These are phyloP conservation scores for Kluyveromyces wickerhamii DNA, from an alignment of 805 yeast genomes.

Conservation along the genomic window DNA sequence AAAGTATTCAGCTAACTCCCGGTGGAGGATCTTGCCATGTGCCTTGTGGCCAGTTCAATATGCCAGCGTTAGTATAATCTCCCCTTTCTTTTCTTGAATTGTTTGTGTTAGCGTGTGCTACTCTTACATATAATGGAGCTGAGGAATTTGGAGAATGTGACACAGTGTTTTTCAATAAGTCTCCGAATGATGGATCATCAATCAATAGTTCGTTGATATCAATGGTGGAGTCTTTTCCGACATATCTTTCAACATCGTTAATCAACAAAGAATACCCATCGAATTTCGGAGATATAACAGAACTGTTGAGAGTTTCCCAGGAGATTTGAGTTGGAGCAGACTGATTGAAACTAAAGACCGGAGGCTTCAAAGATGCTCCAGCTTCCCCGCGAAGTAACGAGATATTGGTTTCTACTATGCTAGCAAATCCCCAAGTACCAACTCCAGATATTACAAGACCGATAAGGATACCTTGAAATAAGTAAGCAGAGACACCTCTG, in stretches of 20 bases:
- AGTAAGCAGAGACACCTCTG: constrained; percentile 56
- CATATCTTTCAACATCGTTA: constrained; percentile 72
- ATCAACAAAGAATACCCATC: constrained; percentile 57
- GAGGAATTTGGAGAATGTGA: constrained; percentile 26
- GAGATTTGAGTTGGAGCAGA: constrained; percentile 18
- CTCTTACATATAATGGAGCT: constrained; percentile 41
- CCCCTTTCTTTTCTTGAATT: constrained; percentile 36
- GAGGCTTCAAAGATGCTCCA: constrained; percentile 42
- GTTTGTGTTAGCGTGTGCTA: constrained; percentile 43
- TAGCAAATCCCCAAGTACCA: constrained; percentile 89
- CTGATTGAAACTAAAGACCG: constrained; percentile 30
- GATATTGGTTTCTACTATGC: constrained; percentile 70
- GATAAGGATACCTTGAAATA: constrained; percentile 76
- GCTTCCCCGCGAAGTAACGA: constrained; percentile 71
- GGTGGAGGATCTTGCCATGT: constrained; percentile 41
- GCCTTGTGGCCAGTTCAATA: constrained; percentile 53
- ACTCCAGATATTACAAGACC: constrained; percentile 82
- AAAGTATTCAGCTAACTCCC: constrained; percentile 39
- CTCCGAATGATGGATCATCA: constrained; percentile 7
- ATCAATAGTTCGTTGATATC: constrained; percentile 35
- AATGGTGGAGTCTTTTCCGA: constrained; percentile 44
- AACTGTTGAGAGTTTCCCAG: constrained; percentile 20
- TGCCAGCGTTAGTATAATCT: constrained; percentile 61
- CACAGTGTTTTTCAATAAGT: constrained; percentile 23
- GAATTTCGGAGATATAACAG: constrained; percentile 18